These are phyloP conservation scores for Torrubiella hemipterigena DNA, from an alignment of 2,329 filamentous ascomycete species.

Conservation along the genomic window DNA sequence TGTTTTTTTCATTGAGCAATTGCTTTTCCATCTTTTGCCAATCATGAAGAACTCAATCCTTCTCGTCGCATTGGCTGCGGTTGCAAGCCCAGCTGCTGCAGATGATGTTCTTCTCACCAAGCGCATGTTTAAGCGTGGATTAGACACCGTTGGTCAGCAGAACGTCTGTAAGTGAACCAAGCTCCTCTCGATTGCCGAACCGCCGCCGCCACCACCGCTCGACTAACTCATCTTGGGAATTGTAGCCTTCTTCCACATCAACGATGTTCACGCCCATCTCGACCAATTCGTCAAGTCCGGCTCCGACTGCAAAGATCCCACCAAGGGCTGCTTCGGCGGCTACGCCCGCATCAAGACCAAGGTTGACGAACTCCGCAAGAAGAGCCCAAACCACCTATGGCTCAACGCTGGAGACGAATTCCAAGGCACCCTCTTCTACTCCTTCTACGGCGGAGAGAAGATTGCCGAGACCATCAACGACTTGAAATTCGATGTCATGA, in stretches of 20 bases:
- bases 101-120: slow-evolving; percentile 38
- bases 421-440: slow-evolving; percentile 56
- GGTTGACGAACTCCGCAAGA: slow-evolving; percentile 42
- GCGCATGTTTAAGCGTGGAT: slow-evolving; percentile 34
- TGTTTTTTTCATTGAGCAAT: neutral
- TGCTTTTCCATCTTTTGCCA: neutral
- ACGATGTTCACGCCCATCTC: slow-evolving; percentile 56
- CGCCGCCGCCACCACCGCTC: no score
- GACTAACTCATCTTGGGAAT: no score
- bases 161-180: slow-evolving; percentile 37
- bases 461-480: slow-evolving; percentile 55
- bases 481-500: slow-evolving; percentile 57
- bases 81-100: slow-evolving; percentile 15
- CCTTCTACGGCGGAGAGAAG: slow-evolving; percentile 55
- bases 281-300: slow-evolving; percentile 50
- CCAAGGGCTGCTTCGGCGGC: slow-evolving; percentile 49
- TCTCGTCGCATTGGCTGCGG: slow-evolving; percentile 15
- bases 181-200: no score
- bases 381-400: slow-evolving; percentile 48
- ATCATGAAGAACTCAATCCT: slow-evolving; percentile 11
- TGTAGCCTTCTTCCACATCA: slow-evolving; percentile 53
- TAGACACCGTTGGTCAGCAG: slow-evolving; percentile 36
- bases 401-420: slow-evolving; percentile 60
- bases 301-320: slow-evolving; percentile 45
- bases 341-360: slow-evolving; percentile 53